These are phyloP conservation scores for Friedmanniomyces simplex DNA, from an alignment of 495 filamentous ascomycete genomes.

Conservation along the genomic window DNA sequence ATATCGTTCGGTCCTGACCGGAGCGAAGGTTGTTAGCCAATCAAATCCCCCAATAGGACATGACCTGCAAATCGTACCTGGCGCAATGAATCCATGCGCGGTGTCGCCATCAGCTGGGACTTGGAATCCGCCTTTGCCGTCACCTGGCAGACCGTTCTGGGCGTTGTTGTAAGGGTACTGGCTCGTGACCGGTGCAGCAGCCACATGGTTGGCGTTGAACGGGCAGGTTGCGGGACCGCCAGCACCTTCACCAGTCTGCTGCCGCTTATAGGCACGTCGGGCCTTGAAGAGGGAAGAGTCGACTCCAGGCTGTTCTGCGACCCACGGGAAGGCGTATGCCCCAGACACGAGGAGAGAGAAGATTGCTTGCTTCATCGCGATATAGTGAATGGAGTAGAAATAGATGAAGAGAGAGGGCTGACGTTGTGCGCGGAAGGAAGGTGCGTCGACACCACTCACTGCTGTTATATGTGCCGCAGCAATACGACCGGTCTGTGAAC, in stretches of 20 bases:
- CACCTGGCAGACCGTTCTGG: slow-evolving; percentile 30
- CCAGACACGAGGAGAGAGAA: slow-evolving; percentile 7
- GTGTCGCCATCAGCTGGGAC: slow-evolving; percentile 28
- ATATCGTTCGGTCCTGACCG: slow-evolving; percentile 18
- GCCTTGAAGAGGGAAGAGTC: slow-evolving; percentile 22
- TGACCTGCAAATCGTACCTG: neutral
- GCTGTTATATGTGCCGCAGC: neutral
- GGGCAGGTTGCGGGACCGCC: slow-evolving; percentile 26
- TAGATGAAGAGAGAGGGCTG: neutral
- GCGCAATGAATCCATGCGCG: slow-evolving; percentile 26
- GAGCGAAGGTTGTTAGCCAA: neutral
- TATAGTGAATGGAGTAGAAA: neutral
- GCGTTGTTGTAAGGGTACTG: slow-evolving; percentile 33
- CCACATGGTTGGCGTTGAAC: slow-evolving; percentile 31
- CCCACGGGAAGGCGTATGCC: slow-evolving; percentile 29
- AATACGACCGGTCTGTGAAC: neutral
- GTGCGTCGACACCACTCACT: neutral
- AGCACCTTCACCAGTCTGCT: slow-evolving; percentile 10
- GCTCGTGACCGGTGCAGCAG: slow-evolving; percentile 24
- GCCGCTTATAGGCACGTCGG: slow-evolving; percentile 14
- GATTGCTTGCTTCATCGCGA: slow-evolving; percentile 8
- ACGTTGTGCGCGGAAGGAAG: neutral
- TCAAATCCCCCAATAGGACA: neutral
- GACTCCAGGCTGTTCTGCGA: slow-evolving; percentile 27
- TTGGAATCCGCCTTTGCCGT: slow-evolving; percentile 27